Percentiles rank a stretch among this genome's conserved stretches.
Conservation (phyloP, 2,329 filamentous ascomycete genomes). For the Phymatotrichopsis omnivora region DNA sequence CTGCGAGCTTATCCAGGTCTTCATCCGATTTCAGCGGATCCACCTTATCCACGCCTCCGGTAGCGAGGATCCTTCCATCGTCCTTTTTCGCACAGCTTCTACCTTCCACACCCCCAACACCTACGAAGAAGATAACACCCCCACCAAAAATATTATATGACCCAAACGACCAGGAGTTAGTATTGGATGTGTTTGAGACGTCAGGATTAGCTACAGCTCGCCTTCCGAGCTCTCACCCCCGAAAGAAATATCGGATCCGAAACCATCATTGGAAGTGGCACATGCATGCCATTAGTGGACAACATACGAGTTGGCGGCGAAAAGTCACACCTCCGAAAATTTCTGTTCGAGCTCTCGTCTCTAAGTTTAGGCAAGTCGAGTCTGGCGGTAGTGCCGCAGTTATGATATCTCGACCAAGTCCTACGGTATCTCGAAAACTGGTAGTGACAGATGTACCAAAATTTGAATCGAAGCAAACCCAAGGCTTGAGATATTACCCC, state of each 20-base stretch:
- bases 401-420: neutral
- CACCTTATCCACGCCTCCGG: conserved; percentile 5
- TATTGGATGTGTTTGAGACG: too few species aligned
- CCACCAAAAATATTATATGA: too few species aligned
- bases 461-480: neutral
- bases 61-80: conserved; percentile 7
- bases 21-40: too few species aligned
- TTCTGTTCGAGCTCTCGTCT: conserved; percentile 7
- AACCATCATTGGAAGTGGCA: too few species aligned
- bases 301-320: conserved; percentile 3
- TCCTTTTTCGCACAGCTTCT: conserved; percentile 8
- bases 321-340: conserved; percentile 10
- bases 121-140: too few species aligned
- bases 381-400: neutral
- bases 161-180: too few species aligned
- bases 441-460: neutral
- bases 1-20: too few species aligned
- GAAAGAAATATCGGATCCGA: too few species aligned
- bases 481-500: neutral
- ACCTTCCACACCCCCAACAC: too few species aligned
- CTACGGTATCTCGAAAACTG: neutral
- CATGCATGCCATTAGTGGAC: too few species aligned
- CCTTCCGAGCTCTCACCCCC: too few species aligned
- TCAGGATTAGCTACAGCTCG: too few species aligned
- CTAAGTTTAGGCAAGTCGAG: conserved; percentile 5